Base-by-base conservation (phyloP, 495 filamentous ascomycete genomes). In the Friedmanniomyces simplex region DNA sequence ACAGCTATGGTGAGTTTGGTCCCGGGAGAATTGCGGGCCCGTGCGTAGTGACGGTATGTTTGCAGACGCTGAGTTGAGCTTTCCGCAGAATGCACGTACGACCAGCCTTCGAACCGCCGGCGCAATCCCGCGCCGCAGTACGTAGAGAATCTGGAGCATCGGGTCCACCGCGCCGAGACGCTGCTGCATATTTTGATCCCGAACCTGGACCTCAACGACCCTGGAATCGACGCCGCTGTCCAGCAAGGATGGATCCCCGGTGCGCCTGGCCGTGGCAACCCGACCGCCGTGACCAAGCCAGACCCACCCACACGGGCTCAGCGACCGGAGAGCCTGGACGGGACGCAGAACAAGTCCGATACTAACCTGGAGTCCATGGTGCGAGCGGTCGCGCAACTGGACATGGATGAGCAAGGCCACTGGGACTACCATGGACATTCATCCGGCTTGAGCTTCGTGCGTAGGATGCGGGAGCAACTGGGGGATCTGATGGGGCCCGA, bases 371-470 rank as follows among this genome's bases (percentile, higher is more conserved):
- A 94, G 68, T 95, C 91, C 6, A 98, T 98, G 94, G 89, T 98
- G 54, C 84, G 87, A 65, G 84, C 88, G 48, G 88, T 88, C 5
- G 93, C 91, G 36, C 87, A 84, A 66, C 75, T 98, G 13, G 94
- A 96, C 65, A 76, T 96, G 18, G 91, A 95, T 68, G 93, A 98
- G 61, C 79, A 83, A 61, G 91, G 91, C 20, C 79, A 95, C 62
- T 95, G 88, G 83, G 93, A 96, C 67, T 98, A 95, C 63, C 87
- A 93, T 66, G 93, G 93, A 41, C 88, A 88, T 57, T 96, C 91
- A 0, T 98, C 93, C 4, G 90, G 93, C 0, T 76, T 91, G 47
- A 85, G 88, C 57, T 97, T 95, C 70, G 77, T 96, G 50, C 77
- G 80, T 60, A 81, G 87, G 37, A 82, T 98, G 78, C 83, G 88